Base-by-base conservation (phyloP, 257 asterid species). In the Coffea eugenioides region DNA sequence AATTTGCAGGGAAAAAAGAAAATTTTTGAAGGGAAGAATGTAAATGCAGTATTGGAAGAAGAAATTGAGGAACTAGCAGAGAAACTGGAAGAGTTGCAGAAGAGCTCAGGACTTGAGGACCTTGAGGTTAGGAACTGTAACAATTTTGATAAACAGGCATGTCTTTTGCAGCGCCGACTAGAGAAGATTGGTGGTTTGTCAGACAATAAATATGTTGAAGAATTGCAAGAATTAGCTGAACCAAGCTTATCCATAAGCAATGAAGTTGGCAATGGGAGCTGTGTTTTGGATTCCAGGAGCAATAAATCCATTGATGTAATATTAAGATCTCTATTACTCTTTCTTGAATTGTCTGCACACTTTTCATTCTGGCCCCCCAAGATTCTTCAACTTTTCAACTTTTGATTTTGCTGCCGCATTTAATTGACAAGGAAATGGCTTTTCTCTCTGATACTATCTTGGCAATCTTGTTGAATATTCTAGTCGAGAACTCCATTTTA, bases 21-120 rank as follows among this genome's bases (percentile, higher is more conserved):
- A 80, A 89, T 87, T 18, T 83, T 57, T 80, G 92, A 90, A 78
- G 96, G 96, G 73, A 85, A 87, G 88, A 86, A 82, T 70, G 94
- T 41, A 56, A 84, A 72, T 80, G 83, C 81, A 39, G 92, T 84
- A 48, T 61, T 88, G 76, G 94, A 88, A 72, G 93, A 91, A 85
- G 98, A 90, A 85, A 91, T 92, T 43, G 87, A 93, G 65, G 94
- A 86, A 77, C 84, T 94, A 59, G 86, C 86, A 11, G 89, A 84
- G 4, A 93, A 90, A 82, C 77, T 94, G 49, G 87, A 80, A 45
- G 91, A 89, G 45, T 49, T 95, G 75, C 88, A 83, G 61, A 89
- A 64, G 66, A 87, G 71, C 49, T 85, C 89, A n/a, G 87, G 83
- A 64, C 48, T 14, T 23, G 87, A 88, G 72, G 89, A 84, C 25